Conservation (phyloP, 148 eudicot genomes). For the Heliosperma pusillum region DNA sequence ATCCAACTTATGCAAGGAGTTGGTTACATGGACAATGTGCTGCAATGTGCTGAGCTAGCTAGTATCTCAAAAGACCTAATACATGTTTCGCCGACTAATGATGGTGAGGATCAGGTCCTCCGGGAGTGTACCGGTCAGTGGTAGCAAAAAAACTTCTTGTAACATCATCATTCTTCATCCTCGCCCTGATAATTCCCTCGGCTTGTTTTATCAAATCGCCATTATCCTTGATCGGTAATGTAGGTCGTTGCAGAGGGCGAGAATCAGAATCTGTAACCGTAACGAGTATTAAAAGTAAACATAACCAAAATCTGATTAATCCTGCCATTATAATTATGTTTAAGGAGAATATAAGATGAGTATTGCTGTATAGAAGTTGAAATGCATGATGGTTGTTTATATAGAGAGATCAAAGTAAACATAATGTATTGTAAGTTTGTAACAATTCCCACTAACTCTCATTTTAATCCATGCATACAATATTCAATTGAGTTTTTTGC, state of each 20-base stretch:
- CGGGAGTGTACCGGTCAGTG: constrained; percentile 36
- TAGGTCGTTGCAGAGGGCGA: constrained; percentile 13
- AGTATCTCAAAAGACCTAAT: too few species aligned
- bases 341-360: background rate
- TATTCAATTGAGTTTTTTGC: constrained; percentile 9
- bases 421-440: background rate
- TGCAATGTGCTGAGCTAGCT: too few species aligned
- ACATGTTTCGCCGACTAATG: constrained; percentile 26
- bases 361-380: background rate
- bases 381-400: background rate
- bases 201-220: constrained; percentile 29
- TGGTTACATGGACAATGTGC: too few species aligned
- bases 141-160: constrained; percentile 9
- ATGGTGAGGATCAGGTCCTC: constrained; percentile 55
- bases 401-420: background rate
- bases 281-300: constrained; percentile 25
- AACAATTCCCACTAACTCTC: background rate
- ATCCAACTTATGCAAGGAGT: too few species aligned
- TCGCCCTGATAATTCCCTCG: constrained; percentile 30
- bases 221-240: constrained; percentile 10
- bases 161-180: constrained; percentile 22
- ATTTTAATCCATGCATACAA: too few species aligned
- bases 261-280: constrained; percentile 15
- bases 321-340: constrained; percentile 19
- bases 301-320: constrained; percentile 29